Evolutionary conservation across 768 basidiomycete species (phyloP).

Genomic region (Macrolepiota albuminosa): DNA sequence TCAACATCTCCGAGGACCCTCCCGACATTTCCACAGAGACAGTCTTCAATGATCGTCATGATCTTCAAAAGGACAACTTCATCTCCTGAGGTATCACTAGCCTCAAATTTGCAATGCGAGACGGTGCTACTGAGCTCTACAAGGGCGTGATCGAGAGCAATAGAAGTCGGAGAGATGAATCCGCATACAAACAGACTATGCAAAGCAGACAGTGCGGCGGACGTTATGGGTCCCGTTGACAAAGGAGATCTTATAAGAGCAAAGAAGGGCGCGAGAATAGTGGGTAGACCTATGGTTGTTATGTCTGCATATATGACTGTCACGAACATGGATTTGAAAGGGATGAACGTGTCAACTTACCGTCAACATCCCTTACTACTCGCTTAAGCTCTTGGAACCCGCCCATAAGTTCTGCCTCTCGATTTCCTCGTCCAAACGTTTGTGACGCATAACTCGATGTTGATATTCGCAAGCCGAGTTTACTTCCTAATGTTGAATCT

Average conservation of each 20-base stretch:
- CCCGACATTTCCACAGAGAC: constrained; percentile 68
- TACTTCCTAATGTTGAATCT: constrained; percentile 67
- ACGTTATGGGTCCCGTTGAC: constrained; percentile 96
- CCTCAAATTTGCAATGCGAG: constrained; percentile 97
- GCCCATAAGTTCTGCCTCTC: constrained; percentile 82
- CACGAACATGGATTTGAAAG: background rate
- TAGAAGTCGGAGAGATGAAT: constrained; percentile 55
- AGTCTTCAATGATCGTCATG: constrained; percentile 83
- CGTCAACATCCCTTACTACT: constrained; percentile 62
- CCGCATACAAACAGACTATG: constrained; percentile 84
- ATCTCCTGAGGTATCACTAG: constrained; percentile 95
- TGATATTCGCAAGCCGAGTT: constrained; percentile 67
- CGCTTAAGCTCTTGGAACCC: constrained; percentile 87
- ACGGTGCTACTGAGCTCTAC: constrained; percentile 83
- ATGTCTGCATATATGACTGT: constrained; percentile 43
- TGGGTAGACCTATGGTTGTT: constrained; percentile 47
- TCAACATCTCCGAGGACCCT: constrained; percentile 83
- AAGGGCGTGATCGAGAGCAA: constrained; percentile 60
- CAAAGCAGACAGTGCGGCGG: constrained; percentile 83
- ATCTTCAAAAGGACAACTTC: constrained; percentile 93
- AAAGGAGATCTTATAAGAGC: constrained; percentile 89
- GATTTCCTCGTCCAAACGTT: constrained; percentile 45
- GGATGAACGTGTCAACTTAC: constrained; percentile 32
- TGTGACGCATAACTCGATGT: constrained; percentile 39
- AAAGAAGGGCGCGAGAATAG: constrained; percentile 83